A percentile compares a stretch with the other conserved stretches of the same genome.
Conservation (phyloP, 441 rosid genomes). For the Mallotus repandus region DNA sequence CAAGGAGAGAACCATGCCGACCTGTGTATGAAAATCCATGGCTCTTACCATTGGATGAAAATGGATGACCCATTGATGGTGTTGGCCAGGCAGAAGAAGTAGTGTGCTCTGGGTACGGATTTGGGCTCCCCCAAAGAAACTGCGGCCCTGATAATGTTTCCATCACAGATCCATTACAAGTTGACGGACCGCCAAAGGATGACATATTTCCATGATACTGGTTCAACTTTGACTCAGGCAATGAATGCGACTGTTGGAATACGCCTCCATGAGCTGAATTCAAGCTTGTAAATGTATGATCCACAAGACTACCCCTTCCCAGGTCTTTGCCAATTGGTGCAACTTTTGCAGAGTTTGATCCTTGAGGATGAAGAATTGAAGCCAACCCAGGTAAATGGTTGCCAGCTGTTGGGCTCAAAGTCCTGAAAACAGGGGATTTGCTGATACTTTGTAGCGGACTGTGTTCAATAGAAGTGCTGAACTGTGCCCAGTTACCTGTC, state of each 20-base stretch:
- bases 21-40: conserved; percentile 54
- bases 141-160: conserved; percentile 91
- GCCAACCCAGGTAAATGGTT: conserved; percentile 77
- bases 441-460: conserved; percentile 64
- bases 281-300: conserved; percentile 38
- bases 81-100: conserved; percentile 71
- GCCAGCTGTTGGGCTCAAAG: conserved; percentile 58
- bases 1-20: conserved; percentile 50
- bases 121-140: conserved; percentile 97
- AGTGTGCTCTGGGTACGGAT: conserved; percentile 53
- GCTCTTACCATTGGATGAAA: conserved; percentile 52
- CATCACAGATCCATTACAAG: conserved; percentile 57
- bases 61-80: conserved; percentile 55
- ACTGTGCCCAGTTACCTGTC: conserved; percentile 86
- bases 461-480: conserved; percentile 74
- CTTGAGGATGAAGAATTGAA: conserved; percentile 72
- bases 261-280: conserved; percentile 41
- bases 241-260: conserved; percentile 65
- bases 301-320: conserved; percentile 50
- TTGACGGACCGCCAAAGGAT: conserved; percentile 56
- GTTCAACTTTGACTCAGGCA: conserved; percentile 70
- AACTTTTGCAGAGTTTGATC: conserved; percentile 52
- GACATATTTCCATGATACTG: conserved; percentile 55
- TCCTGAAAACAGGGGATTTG: conserved; percentile 69
- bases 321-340: conserved; percentile 84